phyloP scores from a whole-genome alignment of 2,329 filamentous ascomycete species.

The Apiospora marii region DNA sequence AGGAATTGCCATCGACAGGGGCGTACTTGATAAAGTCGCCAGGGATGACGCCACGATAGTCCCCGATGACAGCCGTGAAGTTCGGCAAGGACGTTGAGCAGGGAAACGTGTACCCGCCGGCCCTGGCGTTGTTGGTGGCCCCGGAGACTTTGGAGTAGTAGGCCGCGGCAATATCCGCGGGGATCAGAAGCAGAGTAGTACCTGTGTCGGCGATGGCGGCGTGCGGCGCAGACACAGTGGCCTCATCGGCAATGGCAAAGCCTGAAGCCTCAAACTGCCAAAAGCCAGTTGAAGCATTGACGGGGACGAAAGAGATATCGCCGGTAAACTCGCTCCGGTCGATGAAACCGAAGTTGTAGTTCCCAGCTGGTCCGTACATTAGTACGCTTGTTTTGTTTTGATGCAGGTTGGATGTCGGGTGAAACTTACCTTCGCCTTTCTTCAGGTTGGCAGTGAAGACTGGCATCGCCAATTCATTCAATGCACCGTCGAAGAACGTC shows the following conservation, averaged over 20 bases:
- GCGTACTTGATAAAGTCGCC: conserved; percentile 70
- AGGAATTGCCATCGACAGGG: conserved; percentile 50
- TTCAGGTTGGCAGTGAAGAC: conserved; percentile 42
- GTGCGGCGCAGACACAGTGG: conserved; percentile 60
- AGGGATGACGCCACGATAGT: conserved; percentile 65
- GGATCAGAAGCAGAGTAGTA: conserved; percentile 71
- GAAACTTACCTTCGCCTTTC: conserved; percentile 28
- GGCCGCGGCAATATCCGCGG: conserved; percentile 65
- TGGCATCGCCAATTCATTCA: conserved; percentile 54
- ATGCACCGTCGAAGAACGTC: conserved; percentile 76
- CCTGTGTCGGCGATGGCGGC: conserved; percentile 76
- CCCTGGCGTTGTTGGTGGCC: conserved; percentile 59
- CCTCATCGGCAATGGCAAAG: conserved; percentile 63
- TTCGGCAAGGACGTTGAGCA: conserved; percentile 62
- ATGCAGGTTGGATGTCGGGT: conserved; percentile 54
- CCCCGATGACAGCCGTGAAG: conserved; percentile 70
- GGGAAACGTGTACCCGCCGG: conserved; percentile 73
- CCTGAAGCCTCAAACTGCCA: conserved; percentile 70
- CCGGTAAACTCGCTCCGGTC: conserved; percentile 66
- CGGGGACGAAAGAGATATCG: conserved; percentile 64
- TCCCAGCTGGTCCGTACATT: conserved; percentile 57
- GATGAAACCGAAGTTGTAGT: conserved; percentile 77
- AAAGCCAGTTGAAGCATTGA: conserved; percentile 72
- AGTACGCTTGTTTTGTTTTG: conserved; percentile 69
- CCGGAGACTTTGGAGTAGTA: conserved; percentile 72